Conservation (phyloP, 2,329 filamentous ascomycete genomes). For the Whalleya microplaca region DNA sequence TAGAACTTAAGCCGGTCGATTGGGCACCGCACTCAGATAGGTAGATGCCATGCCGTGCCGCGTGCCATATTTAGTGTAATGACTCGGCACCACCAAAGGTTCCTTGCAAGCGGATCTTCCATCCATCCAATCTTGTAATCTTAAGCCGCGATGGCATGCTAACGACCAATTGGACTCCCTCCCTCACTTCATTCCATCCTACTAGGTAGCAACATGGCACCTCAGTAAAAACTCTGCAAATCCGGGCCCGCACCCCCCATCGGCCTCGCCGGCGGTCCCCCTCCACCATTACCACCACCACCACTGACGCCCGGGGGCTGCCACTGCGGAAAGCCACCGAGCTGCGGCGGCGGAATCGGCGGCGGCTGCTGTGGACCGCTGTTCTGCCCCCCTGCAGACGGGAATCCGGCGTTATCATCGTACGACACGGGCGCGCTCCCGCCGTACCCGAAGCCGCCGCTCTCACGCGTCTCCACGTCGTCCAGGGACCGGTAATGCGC, state of each 20-base stretch:
- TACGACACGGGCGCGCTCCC: slow-evolving; percentile 48
- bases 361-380: neutral
- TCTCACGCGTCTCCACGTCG: slow-evolving; percentile 59
- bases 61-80: no score
- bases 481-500: slow-evolving; percentile 68
- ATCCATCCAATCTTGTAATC: no score
- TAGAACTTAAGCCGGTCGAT: no score
- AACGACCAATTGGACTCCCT: no score
- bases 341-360: slow-evolving; percentile 16
- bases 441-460: slow-evolving; percentile 43
- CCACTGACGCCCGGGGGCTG: slow-evolving; percentile 28
- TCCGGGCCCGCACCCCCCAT: slow-evolving; percentile 35
- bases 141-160: no score
- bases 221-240: slow-evolving; percentile 47
- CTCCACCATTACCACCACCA: no score
- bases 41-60: no score
- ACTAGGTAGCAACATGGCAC: neutral
- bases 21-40: no score
- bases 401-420: slow-evolving; percentile 48
- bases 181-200: no score
- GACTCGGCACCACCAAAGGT: no score
- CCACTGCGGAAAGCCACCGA: slow-evolving; percentile 29
- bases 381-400: slow-evolving; percentile 29
- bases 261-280: slow-evolving; percentile 10
- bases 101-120: no score